These are phyloP conservation scores for Acer yangbiense DNA, from an alignment of 345 rosid species.

Conservation along the genomic window DNA sequence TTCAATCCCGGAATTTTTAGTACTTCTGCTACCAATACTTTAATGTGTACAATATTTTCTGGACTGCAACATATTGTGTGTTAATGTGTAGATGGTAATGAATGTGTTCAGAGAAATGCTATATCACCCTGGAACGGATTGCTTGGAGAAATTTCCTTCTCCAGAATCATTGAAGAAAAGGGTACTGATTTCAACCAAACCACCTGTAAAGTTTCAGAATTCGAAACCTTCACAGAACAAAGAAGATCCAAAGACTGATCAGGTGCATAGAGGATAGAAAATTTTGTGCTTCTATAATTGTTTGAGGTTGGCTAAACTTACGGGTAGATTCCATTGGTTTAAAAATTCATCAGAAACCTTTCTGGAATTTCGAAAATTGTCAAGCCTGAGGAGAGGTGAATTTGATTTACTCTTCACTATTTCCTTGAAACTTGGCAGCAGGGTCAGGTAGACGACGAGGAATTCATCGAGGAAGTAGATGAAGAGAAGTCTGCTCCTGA, in stretches of 20 bases:
- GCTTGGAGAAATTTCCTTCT: conserved; percentile 55
- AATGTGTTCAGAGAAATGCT: conserved; percentile 50
- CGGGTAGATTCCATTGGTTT: neutral
- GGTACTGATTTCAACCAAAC: conserved; percentile 82
- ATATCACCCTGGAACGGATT: conserved; percentile 28
- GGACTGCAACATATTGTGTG: conserved; percentile 5
- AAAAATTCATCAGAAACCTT: neutral
- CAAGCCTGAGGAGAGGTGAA: neutral
- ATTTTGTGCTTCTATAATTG: neutral
- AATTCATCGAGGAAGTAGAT: conserved; percentile 38
- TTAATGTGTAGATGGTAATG: conserved; percentile 50
- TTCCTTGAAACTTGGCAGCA: conserved; percentile 22
- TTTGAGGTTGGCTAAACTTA: neutral
- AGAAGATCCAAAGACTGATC: neutral
- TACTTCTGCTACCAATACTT: neutral
- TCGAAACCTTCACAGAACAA: neutral
- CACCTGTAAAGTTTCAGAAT: conserved; percentile 43
- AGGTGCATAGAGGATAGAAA: conserved; percentile 17
- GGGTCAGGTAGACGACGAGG: conserved; percentile 31
- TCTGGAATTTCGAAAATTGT: neutral
- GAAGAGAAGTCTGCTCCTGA: conserved; percentile 40
- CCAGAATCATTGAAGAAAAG: conserved; percentile 62
- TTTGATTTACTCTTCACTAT: neutral
- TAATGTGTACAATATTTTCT: neutral
- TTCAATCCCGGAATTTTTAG: neutral